These are phyloP conservation scores for Otatea glauca DNA, from an alignment of 176 grass and related monocot species.

Conservation along the genomic window DNA sequence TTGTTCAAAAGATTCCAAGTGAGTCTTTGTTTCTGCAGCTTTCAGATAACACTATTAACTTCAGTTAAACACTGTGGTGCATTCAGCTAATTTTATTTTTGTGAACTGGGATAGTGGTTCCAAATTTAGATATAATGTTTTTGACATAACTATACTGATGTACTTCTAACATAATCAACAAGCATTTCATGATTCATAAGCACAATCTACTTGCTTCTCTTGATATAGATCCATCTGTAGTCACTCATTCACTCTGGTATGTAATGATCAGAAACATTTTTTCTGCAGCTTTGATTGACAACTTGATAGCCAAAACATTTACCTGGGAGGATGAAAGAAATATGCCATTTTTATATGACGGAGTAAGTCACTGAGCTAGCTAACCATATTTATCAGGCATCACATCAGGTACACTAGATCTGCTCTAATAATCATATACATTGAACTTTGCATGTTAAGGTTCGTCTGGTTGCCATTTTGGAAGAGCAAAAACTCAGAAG, in stretches of 20 bases:
- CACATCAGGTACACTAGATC: background rate
- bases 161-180: conserved; percentile 3
- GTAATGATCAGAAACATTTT: conserved; percentile 26
- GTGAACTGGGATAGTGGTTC: background rate
- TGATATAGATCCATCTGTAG: background rate
- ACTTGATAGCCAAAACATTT: conserved; percentile 82
- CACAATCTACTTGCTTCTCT: background rate
- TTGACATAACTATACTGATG: background rate
- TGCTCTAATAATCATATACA: conserved; percentile 30
- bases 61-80: conserved; percentile 16
- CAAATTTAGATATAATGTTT: conserved; percentile 24
- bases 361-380: conserved; percentile 56
- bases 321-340: conserved; percentile 81
- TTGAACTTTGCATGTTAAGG: conserved; percentile 58
- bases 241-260: conserved; percentile 3
- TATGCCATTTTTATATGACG: conserved; percentile 83
- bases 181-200: conserved; percentile 2
- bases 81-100: conserved; percentile 8
- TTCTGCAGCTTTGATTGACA: conserved; percentile 79
- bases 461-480: conserved; percentile 83
- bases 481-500: conserved; percentile 93
- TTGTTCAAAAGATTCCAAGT: conserved; percentile 92
- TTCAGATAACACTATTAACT: conserved; percentile 18
- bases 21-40: conserved; percentile 39
- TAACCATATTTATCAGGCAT: conserved; percentile 17